Evolutionary conservation across 2,329 filamentous ascomycete species (phyloP), one percentile per base, ranked within the genome.

Genomic region (Kalmusia sp.): DNA sequence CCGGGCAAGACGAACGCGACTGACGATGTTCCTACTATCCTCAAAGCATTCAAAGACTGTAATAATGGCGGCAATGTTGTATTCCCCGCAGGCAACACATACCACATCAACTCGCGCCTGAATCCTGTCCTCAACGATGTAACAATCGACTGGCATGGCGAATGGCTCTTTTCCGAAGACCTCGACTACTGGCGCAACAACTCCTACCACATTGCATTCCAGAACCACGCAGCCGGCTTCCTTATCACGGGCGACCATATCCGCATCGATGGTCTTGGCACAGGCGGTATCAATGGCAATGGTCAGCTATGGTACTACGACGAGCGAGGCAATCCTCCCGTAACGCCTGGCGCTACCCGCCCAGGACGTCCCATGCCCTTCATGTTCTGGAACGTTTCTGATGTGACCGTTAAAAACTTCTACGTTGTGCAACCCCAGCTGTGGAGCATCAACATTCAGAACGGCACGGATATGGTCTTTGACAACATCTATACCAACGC

Each of bases 401-500:
- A 84, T 48, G 81, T 84, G 2, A 70, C 72, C 3, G 80, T 85
- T n/a, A 72, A 76, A 19, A 79, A 82, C 51, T 84, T 85, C 63
- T 77, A 72, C 48, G 72, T 84, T 54, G 75, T 76, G 33, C 75
- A 84, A 49, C 79, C 82, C 2, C 81, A 76, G 9, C 72, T 85
- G 2, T 85, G 82, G 82, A 70, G 71, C 14, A 65, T 84, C 44
- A 84, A 84, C 61, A 82, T 84, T 54, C 84, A 84, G 80, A 84
- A 84, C 49, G 82, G 80, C 1, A 84, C 79, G 0, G 74, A 83
- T 45, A 79, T 84, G 67, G 69, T 67, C 44, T 80, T 84, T 54
- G 73, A 80, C 48, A 79, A 84, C 54, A 80, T 84, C 35, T 72
- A 76, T 30, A 70, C 69, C 57, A 84, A 84, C 63, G 79, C 79